phyloP scores from a whole-genome alignment of 2,329 filamentous ascomycete genomes.

The Endoconidiophora polonica region DNA sequence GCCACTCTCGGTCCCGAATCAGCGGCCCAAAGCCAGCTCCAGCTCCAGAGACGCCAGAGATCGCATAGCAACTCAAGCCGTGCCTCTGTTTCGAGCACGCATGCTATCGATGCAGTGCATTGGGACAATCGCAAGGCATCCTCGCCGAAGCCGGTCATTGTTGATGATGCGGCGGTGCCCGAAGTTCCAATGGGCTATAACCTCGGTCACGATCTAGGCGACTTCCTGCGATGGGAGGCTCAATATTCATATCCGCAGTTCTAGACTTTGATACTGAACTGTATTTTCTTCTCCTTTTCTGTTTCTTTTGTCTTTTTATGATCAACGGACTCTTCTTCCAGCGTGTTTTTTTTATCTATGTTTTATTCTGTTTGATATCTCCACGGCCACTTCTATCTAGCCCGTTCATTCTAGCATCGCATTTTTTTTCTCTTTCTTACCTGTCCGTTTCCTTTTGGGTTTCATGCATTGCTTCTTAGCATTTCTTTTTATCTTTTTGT shows the following conservation, averaged over 20 bases:
- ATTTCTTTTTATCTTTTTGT: too few species aligned
- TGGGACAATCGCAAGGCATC: not conserved
- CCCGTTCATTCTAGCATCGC: too few species aligned
- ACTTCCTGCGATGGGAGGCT: slow-evolving; percentile 41
- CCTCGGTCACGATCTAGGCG: slow-evolving; percentile 39
- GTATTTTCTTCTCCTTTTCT: slow-evolving; percentile 4
- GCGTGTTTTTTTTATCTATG: slow-evolving; percentile 2
- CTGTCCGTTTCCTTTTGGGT: too few species aligned
- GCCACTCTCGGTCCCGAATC: too few species aligned
- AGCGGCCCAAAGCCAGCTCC: too few species aligned
- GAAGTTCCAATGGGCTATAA: slow-evolving; percentile 43
- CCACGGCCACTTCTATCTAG: too few species aligned
- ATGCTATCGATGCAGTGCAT: too few species aligned
- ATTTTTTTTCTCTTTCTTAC: too few species aligned
- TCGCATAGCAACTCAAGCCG: slow-evolving; percentile 13
- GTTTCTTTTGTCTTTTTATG: slow-evolving; percentile 5
- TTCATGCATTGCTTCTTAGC: too few species aligned
- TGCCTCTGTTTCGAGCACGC: not conserved
- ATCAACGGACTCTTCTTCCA: slow-evolving; percentile 2
- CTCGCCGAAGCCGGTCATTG: too few species aligned
- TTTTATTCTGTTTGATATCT: not conserved
- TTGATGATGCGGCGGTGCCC: too few species aligned
- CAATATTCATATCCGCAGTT: slow-evolving; percentile 28
- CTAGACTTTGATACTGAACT: not conserved
- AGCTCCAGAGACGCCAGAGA: not conserved